These are phyloP conservation scores for Pseudocercospora pini-densiflorae DNA, from an alignment of 2,329 filamentous ascomycete genomes.

Conservation along the genomic window DNA sequence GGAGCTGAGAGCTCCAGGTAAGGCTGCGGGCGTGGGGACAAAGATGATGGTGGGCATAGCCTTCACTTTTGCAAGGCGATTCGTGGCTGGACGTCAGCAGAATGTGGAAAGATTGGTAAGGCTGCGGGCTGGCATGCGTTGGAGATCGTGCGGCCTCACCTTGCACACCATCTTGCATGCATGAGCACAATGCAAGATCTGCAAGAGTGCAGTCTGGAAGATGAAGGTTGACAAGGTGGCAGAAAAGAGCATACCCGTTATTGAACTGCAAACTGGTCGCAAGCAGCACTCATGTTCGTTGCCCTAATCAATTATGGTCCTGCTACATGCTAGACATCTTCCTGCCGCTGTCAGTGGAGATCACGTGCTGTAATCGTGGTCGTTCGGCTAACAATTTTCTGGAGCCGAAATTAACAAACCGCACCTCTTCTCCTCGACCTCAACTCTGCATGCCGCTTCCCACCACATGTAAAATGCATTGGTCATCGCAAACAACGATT, in stretches of 20 bases:
- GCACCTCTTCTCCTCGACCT: neutral
- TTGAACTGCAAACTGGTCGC: neutral
- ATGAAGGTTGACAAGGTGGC: neutral
- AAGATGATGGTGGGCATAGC: neutral
- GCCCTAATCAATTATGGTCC: neutral
- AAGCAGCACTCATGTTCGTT: neutral
- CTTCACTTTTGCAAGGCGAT: neutral
- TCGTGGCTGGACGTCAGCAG: neutral
- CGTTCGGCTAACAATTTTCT: neutral
- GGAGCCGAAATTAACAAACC: neutral
- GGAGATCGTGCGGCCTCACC: neutral
- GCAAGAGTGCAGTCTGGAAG: neutral
- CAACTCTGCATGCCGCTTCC: neutral
- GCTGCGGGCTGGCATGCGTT: neutral
- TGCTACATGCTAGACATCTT: too few species aligned
- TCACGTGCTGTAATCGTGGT: neutral
- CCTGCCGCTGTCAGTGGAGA: neutral
- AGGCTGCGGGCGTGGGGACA: neutral
- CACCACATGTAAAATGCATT: neutral
- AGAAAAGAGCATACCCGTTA: neutral
- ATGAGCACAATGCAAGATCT: neutral
- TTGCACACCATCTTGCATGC: neutral
- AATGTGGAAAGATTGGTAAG: neutral
- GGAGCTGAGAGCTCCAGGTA: neutral
- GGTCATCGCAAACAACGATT: neutral